Conservation (phyloP, 1,139 yeast species). For the Candida freyschussii region DNA sequence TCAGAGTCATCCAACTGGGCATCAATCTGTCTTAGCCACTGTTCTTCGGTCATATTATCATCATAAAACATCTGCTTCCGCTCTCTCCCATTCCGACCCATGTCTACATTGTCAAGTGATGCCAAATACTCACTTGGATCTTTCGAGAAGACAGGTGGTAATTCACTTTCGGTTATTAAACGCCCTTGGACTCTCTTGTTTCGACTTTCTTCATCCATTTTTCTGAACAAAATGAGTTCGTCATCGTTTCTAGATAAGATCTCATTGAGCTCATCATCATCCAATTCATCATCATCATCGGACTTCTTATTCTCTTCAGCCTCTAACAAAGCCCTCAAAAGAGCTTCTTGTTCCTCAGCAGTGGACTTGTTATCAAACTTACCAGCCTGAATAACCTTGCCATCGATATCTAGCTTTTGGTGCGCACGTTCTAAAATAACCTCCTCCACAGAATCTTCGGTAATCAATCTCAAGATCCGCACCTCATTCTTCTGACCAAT, state of each 20-base stretch:
- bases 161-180: constrained; percentile 54
- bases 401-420: constrained; percentile 78
- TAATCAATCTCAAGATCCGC: constrained; percentile 70
- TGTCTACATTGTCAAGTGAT: constrained; percentile 38
- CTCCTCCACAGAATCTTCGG: constrained; percentile 81
- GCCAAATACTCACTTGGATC: constrained; percentile 55
- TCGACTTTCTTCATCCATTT: constrained; percentile 53
- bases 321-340: constrained; percentile 62
- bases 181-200: constrained; percentile 47
- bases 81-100: constrained; percentile 62
- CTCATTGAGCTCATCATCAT: constrained; percentile 69
- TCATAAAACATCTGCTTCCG: constrained; percentile 55
- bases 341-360: constrained; percentile 78
- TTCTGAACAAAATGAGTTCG: constrained; percentile 50
- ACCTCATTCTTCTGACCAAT: constrained; percentile 88
- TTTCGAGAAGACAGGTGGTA: constrained; percentile 63
- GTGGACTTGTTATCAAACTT: constrained; percentile 80
- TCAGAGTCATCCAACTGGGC: constrained; percentile 45
- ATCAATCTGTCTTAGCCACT: constrained; percentile 66
- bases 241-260: constrained; percentile 62
- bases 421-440: constrained; percentile 78
- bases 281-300: constrained; percentile 51
- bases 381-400: constrained; percentile 87
- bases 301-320: constrained; percentile 60
- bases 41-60: constrained; percentile 71